Evolutionary conservation across 129 eudicot genomes (phyloP).

Genomic region (Lonicera japonica): DNA sequence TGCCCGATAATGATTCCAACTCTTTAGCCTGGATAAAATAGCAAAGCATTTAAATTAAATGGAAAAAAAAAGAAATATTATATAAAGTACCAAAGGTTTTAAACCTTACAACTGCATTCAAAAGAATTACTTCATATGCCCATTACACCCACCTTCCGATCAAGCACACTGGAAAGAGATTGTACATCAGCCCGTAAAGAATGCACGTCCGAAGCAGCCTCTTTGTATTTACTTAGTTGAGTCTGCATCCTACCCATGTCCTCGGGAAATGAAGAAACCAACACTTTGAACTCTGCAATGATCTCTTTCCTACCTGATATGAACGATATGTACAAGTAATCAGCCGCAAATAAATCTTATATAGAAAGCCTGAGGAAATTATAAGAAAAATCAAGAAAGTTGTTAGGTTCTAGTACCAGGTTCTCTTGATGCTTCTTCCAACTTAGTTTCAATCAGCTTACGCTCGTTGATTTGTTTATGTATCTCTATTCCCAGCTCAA

Average conservation of each 20-base stretch:
- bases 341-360: conserved; percentile 7
- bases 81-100: neutral
- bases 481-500: conserved; percentile 60
- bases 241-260: conserved; percentile 81
- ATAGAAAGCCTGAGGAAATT: neutral
- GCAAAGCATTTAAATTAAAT: neutral
- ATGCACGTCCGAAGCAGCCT: conserved; percentile 76
- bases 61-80: neutral
- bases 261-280: conserved; percentile 80
- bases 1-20: conserved; percentile 59
- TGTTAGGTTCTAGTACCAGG: conserved; percentile 45
- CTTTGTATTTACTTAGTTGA: conserved; percentile 71
- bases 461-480: conserved; percentile 48
- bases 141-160: conserved; percentile 49
- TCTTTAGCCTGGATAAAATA: conserved; percentile 48
- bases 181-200: conserved; percentile 78
- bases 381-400: conserved; percentile 1
- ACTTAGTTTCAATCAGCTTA: conserved; percentile 46
- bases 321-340: neutral
- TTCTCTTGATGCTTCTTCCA: conserved; percentile 79
- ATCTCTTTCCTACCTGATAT: conserved; percentile 89
- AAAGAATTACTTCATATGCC: neutral
- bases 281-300: conserved; percentile 64
- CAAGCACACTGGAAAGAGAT: conserved; percentile 55
- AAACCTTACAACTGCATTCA: neutral